Base-by-base conservation (phyloP, 768 basidiomycete species). In the Naganishia vishniacii region DNA sequence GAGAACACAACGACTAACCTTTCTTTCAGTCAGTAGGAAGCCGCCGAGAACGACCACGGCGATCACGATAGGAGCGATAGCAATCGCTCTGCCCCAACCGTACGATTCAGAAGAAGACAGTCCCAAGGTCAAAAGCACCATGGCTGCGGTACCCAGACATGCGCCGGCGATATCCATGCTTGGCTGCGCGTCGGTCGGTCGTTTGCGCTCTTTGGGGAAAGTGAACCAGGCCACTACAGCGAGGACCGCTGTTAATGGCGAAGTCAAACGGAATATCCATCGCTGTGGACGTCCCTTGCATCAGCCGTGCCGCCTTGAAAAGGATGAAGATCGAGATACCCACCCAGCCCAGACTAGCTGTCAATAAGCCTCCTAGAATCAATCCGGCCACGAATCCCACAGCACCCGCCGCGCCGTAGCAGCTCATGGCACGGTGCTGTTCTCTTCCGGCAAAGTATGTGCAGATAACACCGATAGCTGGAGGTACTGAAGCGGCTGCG, bases 161-260 rank as follows among this genome's bases (percentile, higher is more conserved):
- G 68, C 62, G 28, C 68, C 68, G 6, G 65, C 48, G 58, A 68
- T 66, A 48, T 68, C 68, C 26, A 68, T 42, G 12, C 65, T 48
- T 12, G 61, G 61, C 18, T 63, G 49, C 8, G 61, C 47, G 25
- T 46, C 45, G 0, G 31, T 45, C 13, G 28, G 42, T 16, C 53
- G 53, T 26, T 58, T 40, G n/a, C 37, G 47, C n/a, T 62, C 61
- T 4, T 29, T 59, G 0, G 67, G 67, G 16, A 68, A 48, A 23
- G 61, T 29, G 47, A 59, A 65, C 23, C 44, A 62, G 0, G 53
- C 65, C 0, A 65, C 16, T 12, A 51, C 65, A 3, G 68, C 56
- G 7, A 62, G 41, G 20, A 40, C 12, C 7, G 37, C 15, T 0
- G 60, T 62, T 20, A 62, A 28, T 2, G 64, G 67, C 1, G 44